phyloP scores from a whole-genome alignment of 2,329 filamentous ascomycete species.

The Fusarium floridanum region DNA sequence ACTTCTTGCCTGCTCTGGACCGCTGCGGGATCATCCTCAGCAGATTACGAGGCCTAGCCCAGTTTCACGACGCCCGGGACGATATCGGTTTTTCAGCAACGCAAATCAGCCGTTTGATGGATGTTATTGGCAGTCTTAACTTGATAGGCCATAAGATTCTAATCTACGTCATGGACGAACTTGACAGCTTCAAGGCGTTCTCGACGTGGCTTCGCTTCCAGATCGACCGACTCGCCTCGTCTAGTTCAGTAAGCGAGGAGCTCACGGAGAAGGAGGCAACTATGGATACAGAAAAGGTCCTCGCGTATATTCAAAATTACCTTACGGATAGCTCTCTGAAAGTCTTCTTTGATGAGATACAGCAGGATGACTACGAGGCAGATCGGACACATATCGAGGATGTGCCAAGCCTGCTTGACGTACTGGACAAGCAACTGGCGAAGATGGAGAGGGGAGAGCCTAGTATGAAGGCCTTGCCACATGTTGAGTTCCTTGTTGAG shows the following conservation, averaged over 20 bases:
- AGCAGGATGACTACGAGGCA: constrained; percentile 63
- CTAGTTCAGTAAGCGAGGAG: constrained; percentile 74
- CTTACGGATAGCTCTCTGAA: constrained; percentile 75
- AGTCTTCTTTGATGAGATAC: constrained; percentile 68
- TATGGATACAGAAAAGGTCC: constrained; percentile 78
- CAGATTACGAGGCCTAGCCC: constrained; percentile 84
- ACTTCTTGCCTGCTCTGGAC: constrained; percentile 89
- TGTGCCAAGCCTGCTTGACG: constrained; percentile 60
- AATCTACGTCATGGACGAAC: constrained; percentile 78
- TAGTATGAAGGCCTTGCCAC: constrained; percentile 66
- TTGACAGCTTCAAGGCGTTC: constrained; percentile 82
- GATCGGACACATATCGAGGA: constrained; percentile 60
- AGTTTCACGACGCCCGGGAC: constrained; percentile 77
- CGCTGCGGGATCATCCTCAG: constrained; percentile 85
- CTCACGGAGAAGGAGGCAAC: constrained; percentile 81
- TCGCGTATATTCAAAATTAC: constrained; percentile 82
- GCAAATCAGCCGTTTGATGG: constrained; percentile 74
- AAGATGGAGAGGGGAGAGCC: constrained; percentile 60
- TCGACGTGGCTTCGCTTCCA: constrained; percentile 86
- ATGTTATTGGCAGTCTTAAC: constrained; percentile 80
- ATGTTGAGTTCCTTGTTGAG: constrained; percentile 73
- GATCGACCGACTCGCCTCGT: constrained; percentile 80
- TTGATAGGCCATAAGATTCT: constrained; percentile 81
- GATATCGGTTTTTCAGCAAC: constrained; percentile 75
- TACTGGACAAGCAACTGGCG: constrained; percentile 63